phyloP scores from a whole-genome alignment of 2,329 filamentous ascomycete species.

The Cercospora sp. region DNA sequence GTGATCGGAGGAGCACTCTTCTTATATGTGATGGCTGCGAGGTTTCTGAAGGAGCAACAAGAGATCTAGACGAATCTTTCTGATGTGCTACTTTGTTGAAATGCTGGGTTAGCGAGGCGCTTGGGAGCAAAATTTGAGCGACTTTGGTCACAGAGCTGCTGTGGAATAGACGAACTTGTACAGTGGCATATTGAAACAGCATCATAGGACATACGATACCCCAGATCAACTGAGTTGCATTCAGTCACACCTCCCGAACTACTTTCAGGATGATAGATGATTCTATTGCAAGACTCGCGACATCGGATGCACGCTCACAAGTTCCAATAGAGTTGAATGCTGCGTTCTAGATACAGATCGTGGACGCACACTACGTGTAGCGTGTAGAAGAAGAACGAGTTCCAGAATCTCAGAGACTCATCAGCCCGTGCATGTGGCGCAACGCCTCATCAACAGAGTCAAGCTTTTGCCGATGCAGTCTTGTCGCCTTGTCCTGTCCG shows the following conservation, averaged over 20 bases:
- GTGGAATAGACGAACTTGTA: not conserved
- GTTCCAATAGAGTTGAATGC: not conserved
- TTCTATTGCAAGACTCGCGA: not conserved
- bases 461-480: constrained; percentile 2
- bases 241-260: not conserved
- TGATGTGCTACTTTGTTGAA: not conserved
- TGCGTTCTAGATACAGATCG: not conserved
- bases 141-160: not conserved
- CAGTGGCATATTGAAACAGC: not conserved
- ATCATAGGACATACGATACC: not conserved
- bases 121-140: not conserved
- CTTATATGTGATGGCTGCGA: constrained; percentile 77
- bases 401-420: not conserved
- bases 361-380: not conserved
- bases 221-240: not conserved
- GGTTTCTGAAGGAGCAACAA: constrained; percentile 62
- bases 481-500: not conserved
- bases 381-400: not conserved
- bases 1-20: constrained; percentile 71
- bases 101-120: not conserved
- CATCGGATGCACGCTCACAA: not conserved
- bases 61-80: constrained; percentile 5
- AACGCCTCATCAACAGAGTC: not conserved
- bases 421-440: not conserved
- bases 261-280: not conserved